phyloP scores from a whole-genome alignment of 192 early-diverging fungal genomes.

The Coemansia sp. region DNA sequence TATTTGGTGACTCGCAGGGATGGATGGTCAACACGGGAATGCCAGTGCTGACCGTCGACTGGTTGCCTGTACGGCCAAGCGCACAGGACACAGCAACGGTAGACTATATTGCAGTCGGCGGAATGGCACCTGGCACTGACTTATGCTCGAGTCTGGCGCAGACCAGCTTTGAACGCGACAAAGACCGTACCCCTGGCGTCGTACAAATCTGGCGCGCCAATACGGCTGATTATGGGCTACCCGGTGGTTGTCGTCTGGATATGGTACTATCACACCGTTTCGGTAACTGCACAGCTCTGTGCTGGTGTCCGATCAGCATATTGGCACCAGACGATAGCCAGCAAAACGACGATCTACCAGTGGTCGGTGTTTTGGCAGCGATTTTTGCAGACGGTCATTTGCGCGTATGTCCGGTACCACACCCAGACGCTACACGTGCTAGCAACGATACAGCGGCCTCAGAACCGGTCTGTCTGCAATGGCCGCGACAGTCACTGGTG shows the following conservation, averaged over 20 bases:
- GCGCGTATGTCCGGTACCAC: constrained; percentile 34
- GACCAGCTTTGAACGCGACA: constrained; percentile 11
- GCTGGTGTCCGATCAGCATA: constrained; percentile 45
- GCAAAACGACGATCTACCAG: background rate
- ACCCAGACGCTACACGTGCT: constrained; percentile 3
- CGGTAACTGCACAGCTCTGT: constrained; percentile 29
- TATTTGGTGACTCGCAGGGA: background rate
- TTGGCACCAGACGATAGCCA: background rate
- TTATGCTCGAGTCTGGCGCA: constrained; percentile 2
- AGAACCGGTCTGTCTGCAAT: constrained; percentile 21
- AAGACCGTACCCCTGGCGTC: constrained; percentile 18
- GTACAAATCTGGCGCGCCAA: constrained; percentile 39
- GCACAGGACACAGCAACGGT: background rate
- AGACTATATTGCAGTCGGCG: constrained; percentile 35
- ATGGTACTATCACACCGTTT: constrained; percentile 29
- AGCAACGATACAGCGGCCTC: background rate
- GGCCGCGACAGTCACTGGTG: constrained; percentile 29
- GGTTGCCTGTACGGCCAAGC: constrained; percentile 19
- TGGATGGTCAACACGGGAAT: constrained; percentile 27
- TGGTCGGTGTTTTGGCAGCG: constrained; percentile 29
- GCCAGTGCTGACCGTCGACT: constrained; percentile 28
- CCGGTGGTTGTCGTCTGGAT: constrained; percentile 16
- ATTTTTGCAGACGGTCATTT: constrained; percentile 47
- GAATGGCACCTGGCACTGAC: constrained; percentile 11
- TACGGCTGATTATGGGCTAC: background rate